These are phyloP conservation scores for Macrophomina phaseolina DNA, from an alignment of 2,329 filamentous ascomycete genomes.

Conservation along the genomic window DNA sequence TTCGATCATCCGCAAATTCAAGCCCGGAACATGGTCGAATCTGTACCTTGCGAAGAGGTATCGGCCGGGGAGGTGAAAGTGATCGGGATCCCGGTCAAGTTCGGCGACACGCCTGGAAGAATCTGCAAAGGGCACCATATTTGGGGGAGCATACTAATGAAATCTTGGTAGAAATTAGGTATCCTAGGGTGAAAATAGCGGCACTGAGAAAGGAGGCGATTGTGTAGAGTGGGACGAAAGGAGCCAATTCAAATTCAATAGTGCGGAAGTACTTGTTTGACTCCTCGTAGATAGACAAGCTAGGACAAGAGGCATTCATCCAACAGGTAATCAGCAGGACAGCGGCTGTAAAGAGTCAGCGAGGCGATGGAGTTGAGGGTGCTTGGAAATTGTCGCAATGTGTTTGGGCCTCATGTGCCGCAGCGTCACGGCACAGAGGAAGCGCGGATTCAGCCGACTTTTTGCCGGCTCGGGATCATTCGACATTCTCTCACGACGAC, in stretches of 20 bases:
- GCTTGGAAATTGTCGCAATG: constrained; percentile 22
- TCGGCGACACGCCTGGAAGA: constrained; percentile 36
- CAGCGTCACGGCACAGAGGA: constrained; percentile 7
- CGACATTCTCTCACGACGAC: constrained; percentile 25
- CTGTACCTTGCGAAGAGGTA: constrained; percentile 32
- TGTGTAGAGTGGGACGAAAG: background rate
- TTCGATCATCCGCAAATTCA: constrained; percentile 52
- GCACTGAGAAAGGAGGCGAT: constrained; percentile 1
- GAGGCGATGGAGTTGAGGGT: background rate
- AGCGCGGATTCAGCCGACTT: background rate
- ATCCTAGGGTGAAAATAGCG: background rate
- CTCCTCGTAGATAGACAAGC: background rate
- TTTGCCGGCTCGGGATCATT: constrained; percentile 19
- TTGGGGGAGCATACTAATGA: constrained; percentile 38
- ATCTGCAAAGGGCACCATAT: constrained; percentile 36
- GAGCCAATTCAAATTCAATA: background rate
- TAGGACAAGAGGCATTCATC: background rate
- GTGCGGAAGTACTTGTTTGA: no score
- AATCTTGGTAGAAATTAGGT: constrained; percentile 31
- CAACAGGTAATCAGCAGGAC: background rate
- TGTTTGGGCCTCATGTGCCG: constrained; percentile 17
- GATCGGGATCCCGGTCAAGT: constrained; percentile 40
- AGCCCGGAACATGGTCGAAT: constrained; percentile 48
- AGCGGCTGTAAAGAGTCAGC: background rate
- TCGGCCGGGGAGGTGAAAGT: constrained; percentile 11